Conservation (phyloP, 2,329 filamentous ascomycete species). For the Capronia epimyces region DNA sequence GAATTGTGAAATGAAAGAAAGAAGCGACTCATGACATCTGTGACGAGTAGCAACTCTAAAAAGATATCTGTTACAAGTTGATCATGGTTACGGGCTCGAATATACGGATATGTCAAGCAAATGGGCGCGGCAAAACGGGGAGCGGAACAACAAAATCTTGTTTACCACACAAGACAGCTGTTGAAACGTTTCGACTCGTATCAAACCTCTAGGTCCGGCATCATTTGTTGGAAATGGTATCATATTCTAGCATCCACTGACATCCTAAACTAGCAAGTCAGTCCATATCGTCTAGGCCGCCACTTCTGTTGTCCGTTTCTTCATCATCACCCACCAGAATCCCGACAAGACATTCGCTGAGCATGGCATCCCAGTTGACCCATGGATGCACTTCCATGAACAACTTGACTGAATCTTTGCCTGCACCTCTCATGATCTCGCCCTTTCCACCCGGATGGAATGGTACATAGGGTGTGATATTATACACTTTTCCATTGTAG, state of each 20-base stretch:
- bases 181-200: too few species aligned
- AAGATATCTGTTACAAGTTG: not conserved
- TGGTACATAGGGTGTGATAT: slow-evolving; percentile 79
- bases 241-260: not conserved
- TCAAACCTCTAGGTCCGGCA: too few species aligned
- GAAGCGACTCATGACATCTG: not conserved
- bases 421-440: slow-evolving; percentile 59
- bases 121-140: too few species aligned
- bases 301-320: slow-evolving; percentile 29
- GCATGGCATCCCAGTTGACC: slow-evolving; percentile 65
- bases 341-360: slow-evolving; percentile 57
- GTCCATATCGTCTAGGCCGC: slow-evolving; percentile 56
- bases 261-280: slow-evolving; percentile 32
- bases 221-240: not conserved
- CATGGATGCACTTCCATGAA: slow-evolving; percentile 62
- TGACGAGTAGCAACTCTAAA: not conserved
- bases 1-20: slow-evolving; percentile 35
- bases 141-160: too few species aligned
- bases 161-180: too few species aligned
- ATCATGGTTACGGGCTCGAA: not conserved
- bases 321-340: slow-evolving; percentile 55
- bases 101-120: not conserved
- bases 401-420: slow-evolving; percentile 59
- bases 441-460: slow-evolving; percentile 78
- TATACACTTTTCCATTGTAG: slow-evolving; percentile 87